These are phyloP conservation scores for Candida jianshihensis DNA, from an alignment of 805 yeast genomes.

Conservation along the genomic window DNA sequence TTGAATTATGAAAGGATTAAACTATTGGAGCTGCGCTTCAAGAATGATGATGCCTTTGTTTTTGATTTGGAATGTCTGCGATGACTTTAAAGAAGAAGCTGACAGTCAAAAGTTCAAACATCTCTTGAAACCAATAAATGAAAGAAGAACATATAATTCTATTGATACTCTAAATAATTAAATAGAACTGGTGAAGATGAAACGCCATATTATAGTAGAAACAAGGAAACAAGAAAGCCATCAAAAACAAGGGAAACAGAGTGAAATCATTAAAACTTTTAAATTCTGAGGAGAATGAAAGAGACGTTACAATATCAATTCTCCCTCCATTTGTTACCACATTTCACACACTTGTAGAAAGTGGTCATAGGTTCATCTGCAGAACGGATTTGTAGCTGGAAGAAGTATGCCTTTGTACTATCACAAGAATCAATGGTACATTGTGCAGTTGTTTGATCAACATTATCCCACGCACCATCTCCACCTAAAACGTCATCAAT, in stretches of 20 bases:
- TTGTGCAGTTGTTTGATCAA: constrained; percentile 89
- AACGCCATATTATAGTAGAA: background rate
- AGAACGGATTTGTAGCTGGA: constrained; percentile 92
- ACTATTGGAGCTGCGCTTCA: background rate
- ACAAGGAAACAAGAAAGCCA: too few species aligned
- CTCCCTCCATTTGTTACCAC: constrained; percentile 96
- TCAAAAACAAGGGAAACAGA: background rate
- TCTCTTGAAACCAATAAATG: too few species aligned
- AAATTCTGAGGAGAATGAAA: background rate
- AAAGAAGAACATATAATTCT: too few species aligned
- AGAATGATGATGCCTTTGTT: background rate
- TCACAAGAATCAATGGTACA: constrained; percentile 88
- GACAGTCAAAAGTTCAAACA: too few species aligned
- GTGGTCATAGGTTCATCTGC: constrained; percentile 99
- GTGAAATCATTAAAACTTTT: background rate
- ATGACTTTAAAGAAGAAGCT: too few species aligned
- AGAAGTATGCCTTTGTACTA: constrained; percentile 87
- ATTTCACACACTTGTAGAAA: constrained; percentile 84
- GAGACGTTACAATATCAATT: constrained; percentile 38
- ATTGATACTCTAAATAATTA: too few species aligned
- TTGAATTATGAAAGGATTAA: background rate
- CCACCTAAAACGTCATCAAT: constrained; percentile 97
- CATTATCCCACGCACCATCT: constrained; percentile 98
- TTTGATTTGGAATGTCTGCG: background rate
- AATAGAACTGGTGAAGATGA: background rate